A percentile compares a stretch with the other conserved stretches of the same genome.
Evolutionary conservation across 2,329 filamentous ascomycete species (phyloP).

Genomic region (Neonectria ditissima): DNA sequence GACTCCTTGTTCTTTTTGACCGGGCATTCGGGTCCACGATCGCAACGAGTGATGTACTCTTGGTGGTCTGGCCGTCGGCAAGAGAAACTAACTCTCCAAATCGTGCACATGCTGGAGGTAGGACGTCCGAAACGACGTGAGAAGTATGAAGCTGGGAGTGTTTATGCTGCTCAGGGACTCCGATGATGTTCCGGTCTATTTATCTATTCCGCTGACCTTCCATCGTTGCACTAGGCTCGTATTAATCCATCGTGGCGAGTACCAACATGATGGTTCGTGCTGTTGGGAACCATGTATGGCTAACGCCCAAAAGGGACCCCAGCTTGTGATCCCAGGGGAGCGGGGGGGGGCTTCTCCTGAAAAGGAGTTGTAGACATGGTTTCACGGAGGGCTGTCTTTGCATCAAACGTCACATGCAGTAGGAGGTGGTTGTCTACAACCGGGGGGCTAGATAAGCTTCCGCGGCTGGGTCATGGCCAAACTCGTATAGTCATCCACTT

Average conservation of each 20-base stretch:
- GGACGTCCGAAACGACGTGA: not conserved
- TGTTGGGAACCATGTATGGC: conserved; percentile 3
- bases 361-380: not conserved
- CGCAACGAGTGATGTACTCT: conserved; percentile 16
- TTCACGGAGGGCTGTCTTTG: not conserved
- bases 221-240: not conserved
- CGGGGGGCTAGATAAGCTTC: not conserved
- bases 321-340: conserved; percentile 1
- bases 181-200: conserved; percentile 6
- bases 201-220: conserved; percentile 1
- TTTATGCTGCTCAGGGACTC: not conserved
- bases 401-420: conserved; percentile 3
- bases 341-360: conserved; percentile 5
- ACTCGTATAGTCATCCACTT: not conserved
- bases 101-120: conserved; percentile 21
- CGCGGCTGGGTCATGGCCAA: conserved; percentile 1
- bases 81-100: conserved; percentile 22
- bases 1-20: conserved; percentile 18
- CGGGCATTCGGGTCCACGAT: conserved; percentile 22
- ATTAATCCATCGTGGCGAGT: not conserved
- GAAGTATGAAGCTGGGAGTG: conserved; percentile 7
- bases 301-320: not conserved
- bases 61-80: conserved; percentile 17
- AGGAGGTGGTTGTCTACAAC: not conserved
- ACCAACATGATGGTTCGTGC: conserved; percentile 1